Conservation (phyloP, 2,329 filamentous ascomycete genomes). For the Juglanconis sp. region DNA sequence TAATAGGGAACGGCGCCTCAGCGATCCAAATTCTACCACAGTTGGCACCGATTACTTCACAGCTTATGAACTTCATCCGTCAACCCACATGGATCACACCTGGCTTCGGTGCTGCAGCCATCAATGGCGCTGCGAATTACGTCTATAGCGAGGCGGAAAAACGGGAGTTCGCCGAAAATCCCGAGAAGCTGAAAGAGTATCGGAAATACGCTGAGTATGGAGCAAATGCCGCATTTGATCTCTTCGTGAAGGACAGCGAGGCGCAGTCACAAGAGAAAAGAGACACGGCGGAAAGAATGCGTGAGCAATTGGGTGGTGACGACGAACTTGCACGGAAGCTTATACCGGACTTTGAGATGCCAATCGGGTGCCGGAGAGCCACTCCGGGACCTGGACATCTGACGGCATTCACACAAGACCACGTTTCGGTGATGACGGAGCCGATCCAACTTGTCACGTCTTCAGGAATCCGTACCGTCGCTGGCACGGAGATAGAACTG, state of each 20-base stretch:
- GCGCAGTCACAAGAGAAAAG: conserved; percentile 15
- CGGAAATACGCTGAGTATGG: conserved; percentile 20
- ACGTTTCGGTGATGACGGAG: not conserved
- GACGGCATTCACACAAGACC: conserved; percentile 46
- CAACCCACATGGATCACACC: conserved; percentile 52
- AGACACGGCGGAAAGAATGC: conserved; percentile 14
- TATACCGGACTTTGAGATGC: conserved; percentile 56
- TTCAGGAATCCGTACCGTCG: conserved; percentile 52
- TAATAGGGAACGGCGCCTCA: conserved; percentile 12
- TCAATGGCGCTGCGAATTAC: conserved; percentile 7
- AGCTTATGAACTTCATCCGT: conserved; percentile 58
- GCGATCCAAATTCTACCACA: conserved; percentile 27
- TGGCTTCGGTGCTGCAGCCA: not conserved
- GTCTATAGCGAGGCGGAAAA: conserved; percentile 12
- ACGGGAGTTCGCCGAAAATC: conserved; percentile 13
- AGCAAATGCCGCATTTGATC: conserved; percentile 16
- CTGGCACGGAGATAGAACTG: conserved; percentile 51
- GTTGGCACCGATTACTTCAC: conserved; percentile 31
- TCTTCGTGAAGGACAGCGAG: conserved; percentile 14
- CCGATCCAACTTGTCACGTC: conserved; percentile 44
- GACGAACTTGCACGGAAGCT: conserved; percentile 29
- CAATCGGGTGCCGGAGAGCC: conserved; percentile 58
- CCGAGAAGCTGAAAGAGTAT: conserved; percentile 14
- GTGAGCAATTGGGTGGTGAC: conserved; percentile 14
- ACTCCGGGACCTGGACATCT: conserved; percentile 64